Evolutionary conservation across 768 basidiomycete species (phyloP).

Genomic region (Tulasnella sp.): DNA sequence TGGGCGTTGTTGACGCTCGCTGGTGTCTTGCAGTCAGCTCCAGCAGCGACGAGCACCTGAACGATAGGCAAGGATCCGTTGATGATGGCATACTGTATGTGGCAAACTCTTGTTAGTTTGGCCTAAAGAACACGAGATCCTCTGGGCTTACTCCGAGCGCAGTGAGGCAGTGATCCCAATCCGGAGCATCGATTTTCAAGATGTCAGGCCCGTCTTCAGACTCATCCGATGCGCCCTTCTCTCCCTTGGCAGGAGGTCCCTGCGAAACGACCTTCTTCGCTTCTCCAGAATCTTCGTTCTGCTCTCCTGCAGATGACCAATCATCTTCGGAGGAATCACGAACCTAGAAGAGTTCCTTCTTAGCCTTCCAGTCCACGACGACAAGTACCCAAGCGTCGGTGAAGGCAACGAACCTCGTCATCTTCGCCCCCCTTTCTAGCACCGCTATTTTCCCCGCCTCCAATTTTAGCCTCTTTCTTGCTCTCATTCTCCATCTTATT

Average conservation of each 20-base stretch:
- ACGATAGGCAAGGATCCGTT: conserved; percentile 46
- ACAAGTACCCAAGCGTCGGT: too few species aligned
- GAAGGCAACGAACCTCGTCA: conserved; percentile 30
- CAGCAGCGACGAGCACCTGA: conserved; percentile 46
- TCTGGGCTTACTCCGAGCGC: conserved; percentile 47
- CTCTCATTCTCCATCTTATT: conserved; percentile 35
- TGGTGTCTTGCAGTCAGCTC: conserved; percentile 42
- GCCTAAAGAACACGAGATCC: neutral
- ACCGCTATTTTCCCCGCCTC: conserved; percentile 2
- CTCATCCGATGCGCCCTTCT: conserved; percentile 44
- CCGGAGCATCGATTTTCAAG: conserved; percentile 49
- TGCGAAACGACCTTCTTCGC: conserved; percentile 34
- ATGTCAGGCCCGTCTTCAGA: conserved; percentile 48
- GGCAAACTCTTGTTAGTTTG: neutral
- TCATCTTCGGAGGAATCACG: conserved; percentile 22
- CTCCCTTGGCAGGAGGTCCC: neutral
- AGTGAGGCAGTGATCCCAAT: conserved; percentile 58
- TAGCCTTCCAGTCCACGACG: neutral
- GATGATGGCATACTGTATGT: conserved; percentile 32
- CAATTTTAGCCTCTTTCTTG: conserved; percentile 25
- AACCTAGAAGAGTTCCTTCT: conserved; percentile 27
- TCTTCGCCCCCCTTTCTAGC: conserved; percentile 31
- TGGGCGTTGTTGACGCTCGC: too few species aligned
- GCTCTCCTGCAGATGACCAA: conserved; percentile 17
- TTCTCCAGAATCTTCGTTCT: conserved; percentile 36